Evolutionary conservation across 2,329 filamentous ascomycete species (phyloP).

Genomic region (Aspergillus ochraceoroseus): DNA sequence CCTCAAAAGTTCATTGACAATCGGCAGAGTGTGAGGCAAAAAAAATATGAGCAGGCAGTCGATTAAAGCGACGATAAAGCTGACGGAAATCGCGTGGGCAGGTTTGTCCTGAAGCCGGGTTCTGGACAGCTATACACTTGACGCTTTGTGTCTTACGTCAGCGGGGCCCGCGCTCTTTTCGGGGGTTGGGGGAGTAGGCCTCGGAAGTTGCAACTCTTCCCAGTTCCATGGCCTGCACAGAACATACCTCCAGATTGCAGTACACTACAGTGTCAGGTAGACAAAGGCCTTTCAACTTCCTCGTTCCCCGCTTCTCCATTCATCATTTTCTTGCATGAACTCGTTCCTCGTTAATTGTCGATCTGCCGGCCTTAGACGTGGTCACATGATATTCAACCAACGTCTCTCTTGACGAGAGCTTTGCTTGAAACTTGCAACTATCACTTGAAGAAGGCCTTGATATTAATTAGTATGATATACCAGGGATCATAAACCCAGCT

Average conservation of each 20-base stretch:
- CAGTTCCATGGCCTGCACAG: no score
- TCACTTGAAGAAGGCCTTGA: no score
- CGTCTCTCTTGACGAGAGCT: no score
- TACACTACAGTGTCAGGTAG: no score
- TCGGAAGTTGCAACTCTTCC: no score
- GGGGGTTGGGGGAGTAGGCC: no score
- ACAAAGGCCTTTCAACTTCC: no score
- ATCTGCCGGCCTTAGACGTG: not conserved
- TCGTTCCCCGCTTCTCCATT: not conserved
- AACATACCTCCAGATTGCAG: no score
- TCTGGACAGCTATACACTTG: conserved; percentile 24
- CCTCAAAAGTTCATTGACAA: conserved; percentile 22
- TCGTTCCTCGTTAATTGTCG: conserved; percentile 2
- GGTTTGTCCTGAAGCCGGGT: conserved; percentile 11
- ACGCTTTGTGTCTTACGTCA: conserved; percentile 20
- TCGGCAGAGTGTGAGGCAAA: not conserved
- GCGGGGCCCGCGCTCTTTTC: conserved; percentile 9
- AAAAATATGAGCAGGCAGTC: conserved; percentile 1
- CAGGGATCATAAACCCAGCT: no score
- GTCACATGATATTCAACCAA: conserved; percentile 1
- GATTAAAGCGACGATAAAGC: conserved; percentile 3
- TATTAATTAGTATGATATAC: no score
- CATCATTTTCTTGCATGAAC: not conserved
- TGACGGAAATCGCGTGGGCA: conserved; percentile 17
- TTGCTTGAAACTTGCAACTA: no score